phyloP scores from a whole-genome alignment of 805 yeast species.

The Lipomyces chichibuensis region DNA sequence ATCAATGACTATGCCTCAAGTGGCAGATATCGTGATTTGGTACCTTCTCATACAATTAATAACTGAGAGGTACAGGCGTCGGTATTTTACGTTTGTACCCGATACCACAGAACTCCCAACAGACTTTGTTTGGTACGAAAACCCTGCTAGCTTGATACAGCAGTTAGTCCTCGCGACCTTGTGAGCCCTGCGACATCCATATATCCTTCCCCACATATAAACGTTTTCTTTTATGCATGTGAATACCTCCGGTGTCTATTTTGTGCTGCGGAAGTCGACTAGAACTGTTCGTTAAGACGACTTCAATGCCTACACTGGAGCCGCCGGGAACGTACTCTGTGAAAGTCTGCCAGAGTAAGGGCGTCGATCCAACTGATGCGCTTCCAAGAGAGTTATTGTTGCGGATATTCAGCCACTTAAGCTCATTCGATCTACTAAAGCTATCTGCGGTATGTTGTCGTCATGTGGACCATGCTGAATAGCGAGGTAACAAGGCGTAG shows the following conservation, averaged over 20 bases:
- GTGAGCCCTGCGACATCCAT: background rate
- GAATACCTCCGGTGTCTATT: background rate
- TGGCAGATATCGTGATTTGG: background rate
- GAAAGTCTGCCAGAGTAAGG: background rate
- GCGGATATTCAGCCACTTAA: conserved; percentile 10
- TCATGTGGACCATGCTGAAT: too few relatives aligned
- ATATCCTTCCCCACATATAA: background rate
- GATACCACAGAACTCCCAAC: background rate
- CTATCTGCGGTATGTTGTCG: conserved; percentile 5
- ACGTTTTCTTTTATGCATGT: background rate
- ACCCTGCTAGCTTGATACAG: background rate
- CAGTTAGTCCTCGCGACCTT: background rate
- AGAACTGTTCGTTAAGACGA: background rate
- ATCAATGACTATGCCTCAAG: background rate
- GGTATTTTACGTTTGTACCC: background rate
- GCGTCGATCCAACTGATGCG: conserved; percentile 1
- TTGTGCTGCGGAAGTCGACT: background rate
- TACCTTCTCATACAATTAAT: background rate
- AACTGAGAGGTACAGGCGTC: background rate
- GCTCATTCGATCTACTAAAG: conserved; percentile 1
- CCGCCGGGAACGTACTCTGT: background rate
- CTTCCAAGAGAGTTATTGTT: conserved; percentile 25
- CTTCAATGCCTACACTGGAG: background rate
- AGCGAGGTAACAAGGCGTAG: conserved; percentile 1
- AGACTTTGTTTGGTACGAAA: background rate